A percentile compares a stretch with the other conserved stretches of the same genome.
Evolutionary conservation across 2,329 filamentous ascomycete genomes (phyloP).

Genomic region (Aspergillus fumigatiaffinis): DNA sequence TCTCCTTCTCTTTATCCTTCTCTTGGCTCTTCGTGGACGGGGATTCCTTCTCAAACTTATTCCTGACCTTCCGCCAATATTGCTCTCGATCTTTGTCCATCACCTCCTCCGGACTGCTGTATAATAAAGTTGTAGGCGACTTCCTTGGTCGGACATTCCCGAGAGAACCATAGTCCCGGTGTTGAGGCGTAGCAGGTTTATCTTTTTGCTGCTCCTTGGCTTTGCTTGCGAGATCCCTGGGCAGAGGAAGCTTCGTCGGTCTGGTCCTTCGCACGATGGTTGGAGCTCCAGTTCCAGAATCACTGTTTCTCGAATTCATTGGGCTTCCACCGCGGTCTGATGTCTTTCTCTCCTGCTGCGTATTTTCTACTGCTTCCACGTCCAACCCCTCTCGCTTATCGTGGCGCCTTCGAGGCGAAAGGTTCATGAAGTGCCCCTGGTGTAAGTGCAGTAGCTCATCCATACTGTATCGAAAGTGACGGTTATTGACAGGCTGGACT

Average conservation of each 20-base stretch:
- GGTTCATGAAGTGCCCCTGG: constrained; percentile 28
- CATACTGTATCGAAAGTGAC: constrained; percentile 19
- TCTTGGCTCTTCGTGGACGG: constrained; percentile 7
- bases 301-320: constrained; percentile 6
- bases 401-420: constrained; percentile 21
- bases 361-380: constrained; percentile 1
- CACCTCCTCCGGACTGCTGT: constrained; percentile 8
- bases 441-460: constrained; percentile 24
- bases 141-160: constrained; percentile 3
- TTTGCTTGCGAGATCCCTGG: constrained; percentile 18
- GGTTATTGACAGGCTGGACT: constrained; percentile 9
- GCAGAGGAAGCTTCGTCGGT: constrained; percentile 28
- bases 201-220: constrained; percentile 13
- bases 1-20: constrained; percentile 19
- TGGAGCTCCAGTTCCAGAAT: constrained; percentile 6
- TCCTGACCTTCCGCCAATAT: constrained; percentile 25
- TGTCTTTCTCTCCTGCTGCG: not conserved
- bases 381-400: constrained; percentile 5
- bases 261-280: constrained; percentile 14
- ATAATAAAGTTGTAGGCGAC: constrained; percentile 4
- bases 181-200: constrained; percentile 9
- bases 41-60: constrained; percentile 24
- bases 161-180: constrained; percentile 2
- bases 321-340: not conserved
- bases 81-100: constrained; percentile 24